Evolutionary conservation across 345 rosid genomes (phyloP).

Genomic region (Salix purpurea): DNA sequence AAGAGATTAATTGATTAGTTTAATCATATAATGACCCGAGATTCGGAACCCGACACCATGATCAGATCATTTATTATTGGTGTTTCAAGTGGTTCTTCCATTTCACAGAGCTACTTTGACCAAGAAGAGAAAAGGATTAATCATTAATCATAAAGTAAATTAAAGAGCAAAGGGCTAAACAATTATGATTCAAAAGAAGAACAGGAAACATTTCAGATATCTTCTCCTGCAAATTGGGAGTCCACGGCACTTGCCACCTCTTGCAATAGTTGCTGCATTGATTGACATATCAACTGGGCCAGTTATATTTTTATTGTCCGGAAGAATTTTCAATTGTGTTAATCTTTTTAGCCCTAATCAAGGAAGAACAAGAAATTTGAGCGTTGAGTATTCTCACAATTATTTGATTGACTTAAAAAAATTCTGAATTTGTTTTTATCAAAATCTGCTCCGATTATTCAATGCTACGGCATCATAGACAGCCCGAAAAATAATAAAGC

Average conservation of each 20-base stretch:
- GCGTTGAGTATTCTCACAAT: too few relatives aligned
- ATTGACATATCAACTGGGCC: too few relatives aligned
- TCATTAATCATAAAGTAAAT: background rate
- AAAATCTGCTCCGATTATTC: background rate
- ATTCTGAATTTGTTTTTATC: too few relatives aligned
- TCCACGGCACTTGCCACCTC: slow-evolving; percentile 90
- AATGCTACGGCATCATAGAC: background rate
- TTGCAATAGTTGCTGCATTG: slow-evolving; percentile 66
- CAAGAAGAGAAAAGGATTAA: background rate
- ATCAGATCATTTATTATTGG: slow-evolving; percentile 77
- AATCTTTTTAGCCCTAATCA: too few relatives aligned
- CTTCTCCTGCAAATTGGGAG: slow-evolving; percentile 69
- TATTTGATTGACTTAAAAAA: too few relatives aligned
- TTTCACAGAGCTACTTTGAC: slow-evolving; percentile 56
- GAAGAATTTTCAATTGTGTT: too few relatives aligned
- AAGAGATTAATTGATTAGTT: background rate
- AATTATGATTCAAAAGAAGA: background rate
- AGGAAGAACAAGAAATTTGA: too few relatives aligned
- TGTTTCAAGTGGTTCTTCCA: slow-evolving; percentile 83
- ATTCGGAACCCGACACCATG: slow-evolving; percentile 91
- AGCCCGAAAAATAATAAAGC: too few relatives aligned
- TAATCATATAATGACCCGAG: slow-evolving; percentile 53
- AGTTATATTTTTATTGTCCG: too few relatives aligned
- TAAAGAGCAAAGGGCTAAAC: background rate
- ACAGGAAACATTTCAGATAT: slow-evolving; percentile 62